Percentiles rank a stretch among this genome's conserved stretches.
These are phyloP conservation scores for Suhomyces wounanorum DNA, from an alignment of 1,139 yeast species.

Conservation along the genomic window DNA sequence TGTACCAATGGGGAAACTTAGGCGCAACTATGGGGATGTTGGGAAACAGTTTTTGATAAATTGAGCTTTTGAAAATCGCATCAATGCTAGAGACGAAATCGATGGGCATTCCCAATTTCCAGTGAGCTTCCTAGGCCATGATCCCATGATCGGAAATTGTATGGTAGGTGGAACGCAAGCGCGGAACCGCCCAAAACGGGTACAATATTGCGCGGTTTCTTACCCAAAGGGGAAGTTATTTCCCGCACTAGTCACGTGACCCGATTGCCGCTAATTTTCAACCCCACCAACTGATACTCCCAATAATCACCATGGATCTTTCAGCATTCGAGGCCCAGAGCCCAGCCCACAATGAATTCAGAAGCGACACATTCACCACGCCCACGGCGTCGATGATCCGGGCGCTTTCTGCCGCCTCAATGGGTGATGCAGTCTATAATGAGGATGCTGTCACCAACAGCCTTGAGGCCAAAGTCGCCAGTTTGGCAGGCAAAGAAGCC, in stretches of 20 bases:
- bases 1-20: too few species aligned
- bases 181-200: not conserved
- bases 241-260: not conserved
- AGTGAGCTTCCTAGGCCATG: too few species aligned
- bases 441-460: slow-evolving; percentile 74
- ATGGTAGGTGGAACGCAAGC: too few species aligned
- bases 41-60: too few species aligned
- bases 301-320: slow-evolving; percentile 8
- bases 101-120: too few species aligned
- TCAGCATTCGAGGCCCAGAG: slow-evolving; percentile 15
- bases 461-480: slow-evolving; percentile 67
- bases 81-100: too few species aligned
- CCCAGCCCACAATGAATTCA: slow-evolving; percentile 42
- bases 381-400: slow-evolving; percentile 45
- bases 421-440: slow-evolving; percentile 85
- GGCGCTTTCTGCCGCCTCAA: slow-evolving; percentile 48
- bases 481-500: slow-evolving; percentile 77
- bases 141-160: not conserved
- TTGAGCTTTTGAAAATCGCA: too few species aligned
- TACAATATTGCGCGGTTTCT: not conserved
- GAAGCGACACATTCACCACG: slow-evolving; percentile 51
- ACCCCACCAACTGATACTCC: not conserved
- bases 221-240: not conserved
- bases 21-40: too few species aligned
- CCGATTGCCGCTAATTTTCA: not conserved